Base-by-base conservation (phyloP, 1,139 yeast species). In the Yamadazyma diospyri region DNA sequence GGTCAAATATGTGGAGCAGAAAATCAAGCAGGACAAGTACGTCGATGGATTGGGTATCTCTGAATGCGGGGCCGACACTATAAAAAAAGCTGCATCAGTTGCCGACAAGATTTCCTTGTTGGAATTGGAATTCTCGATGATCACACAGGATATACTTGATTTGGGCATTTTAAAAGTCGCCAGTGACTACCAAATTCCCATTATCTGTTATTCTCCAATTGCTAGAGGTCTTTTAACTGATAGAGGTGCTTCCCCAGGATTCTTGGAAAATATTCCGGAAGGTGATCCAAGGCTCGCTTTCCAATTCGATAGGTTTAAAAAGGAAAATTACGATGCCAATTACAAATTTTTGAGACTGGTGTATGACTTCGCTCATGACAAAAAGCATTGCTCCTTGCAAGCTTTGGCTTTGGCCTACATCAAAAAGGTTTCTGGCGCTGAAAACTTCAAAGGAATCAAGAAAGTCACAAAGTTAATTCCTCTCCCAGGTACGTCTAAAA, bases 211-310 rank as follows among this genome's bases (percentile, higher is more conserved):
- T 58, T 81, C 94, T 15, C 95, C 95, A 26, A 64, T 87, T 39
- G 80, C 87, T n/a, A 69, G 84, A 48, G 95, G 96, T 0, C 58
- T 78, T 37, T 68, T 87, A 39, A 79, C 94, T 6, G 94, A 92
- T 36, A 42, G 43, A 27, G 46, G 60, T 10, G 68, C 75, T 35
- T 50, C 66, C 7, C 46, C 59, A 4, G 61, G 60, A 4, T 63
- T 56, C 42, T 46, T 50, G 27, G 14, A 23, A n/a, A 14, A 25
- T n/a, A 3, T 41, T 11, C 21, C 24, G n/a, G 34, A 34, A 12
- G 24, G 20, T 3, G 30, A 25, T 29, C 15, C n/a, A 3, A 25
- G 33, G 14, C 9, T n/a, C 4, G 89, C 81, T 2, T 13, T 27
- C 48, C 25, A 18, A 8, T 23, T 34, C 11, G 33, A 34, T 21